Conservation (phyloP, 225 moss, liverwort and hornwort genomes). For the Polytrichum commune region DNA sequence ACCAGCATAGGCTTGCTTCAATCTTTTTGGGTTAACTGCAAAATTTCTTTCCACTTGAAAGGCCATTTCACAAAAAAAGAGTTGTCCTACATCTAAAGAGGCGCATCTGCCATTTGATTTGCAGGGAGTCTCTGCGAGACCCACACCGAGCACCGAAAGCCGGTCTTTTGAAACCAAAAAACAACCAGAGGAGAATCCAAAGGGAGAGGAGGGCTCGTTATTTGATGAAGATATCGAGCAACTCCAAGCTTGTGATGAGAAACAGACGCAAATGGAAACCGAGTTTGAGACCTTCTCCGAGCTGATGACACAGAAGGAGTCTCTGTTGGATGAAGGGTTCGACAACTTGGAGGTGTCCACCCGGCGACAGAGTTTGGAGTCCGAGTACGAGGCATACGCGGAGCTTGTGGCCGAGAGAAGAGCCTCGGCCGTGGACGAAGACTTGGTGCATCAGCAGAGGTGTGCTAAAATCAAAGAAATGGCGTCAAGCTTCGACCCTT, state of each 20-base stretch:
- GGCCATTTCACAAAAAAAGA: too few species aligned
- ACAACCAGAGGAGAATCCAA: too few species aligned
- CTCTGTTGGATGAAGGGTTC: slow-evolving; percentile 52
- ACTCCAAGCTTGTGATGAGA: slow-evolving; percentile 36
- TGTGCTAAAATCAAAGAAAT: slow-evolving; percentile 45
- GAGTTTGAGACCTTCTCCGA: slow-evolving; percentile 66
- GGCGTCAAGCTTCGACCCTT: slow-evolving; percentile 49
- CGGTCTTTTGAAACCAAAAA: too few species aligned
- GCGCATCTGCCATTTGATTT: too few species aligned
- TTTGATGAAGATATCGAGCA: slow-evolving; percentile 33
- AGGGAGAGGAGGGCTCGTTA: background rate
- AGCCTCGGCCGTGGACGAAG: slow-evolving; percentile 16
- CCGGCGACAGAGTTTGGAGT: slow-evolving; percentile 60
- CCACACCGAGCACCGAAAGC: too few species aligned
- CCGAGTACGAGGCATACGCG: slow-evolving; percentile 50
- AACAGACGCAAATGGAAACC: slow-evolving; percentile 59
- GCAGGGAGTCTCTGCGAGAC: too few species aligned
- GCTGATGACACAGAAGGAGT: slow-evolving; percentile 52
- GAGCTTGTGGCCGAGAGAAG: slow-evolving; percentile 27
- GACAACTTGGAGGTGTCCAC: slow-evolving; percentile 43
- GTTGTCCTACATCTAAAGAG: too few species aligned
- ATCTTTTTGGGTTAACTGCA: background rate
- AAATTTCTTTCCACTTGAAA: too few species aligned
- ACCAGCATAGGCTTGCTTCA: background rate
- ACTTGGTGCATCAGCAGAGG: slow-evolving; percentile 33